phyloP scores from a whole-genome alignment of 148 eudicot species.

The Camellia sinensis region DNA sequence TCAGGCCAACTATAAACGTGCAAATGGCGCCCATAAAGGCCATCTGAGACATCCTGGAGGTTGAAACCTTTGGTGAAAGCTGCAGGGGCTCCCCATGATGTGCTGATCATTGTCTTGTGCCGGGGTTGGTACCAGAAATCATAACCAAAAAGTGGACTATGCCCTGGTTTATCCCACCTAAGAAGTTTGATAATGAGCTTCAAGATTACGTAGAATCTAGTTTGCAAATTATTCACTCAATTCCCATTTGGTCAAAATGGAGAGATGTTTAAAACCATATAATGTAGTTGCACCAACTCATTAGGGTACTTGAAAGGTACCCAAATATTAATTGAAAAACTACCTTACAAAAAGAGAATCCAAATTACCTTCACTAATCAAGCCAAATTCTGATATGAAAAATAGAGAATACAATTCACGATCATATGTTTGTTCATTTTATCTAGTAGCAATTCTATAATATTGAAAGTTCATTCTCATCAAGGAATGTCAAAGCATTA shows the following conservation, averaged over 20 bases:
- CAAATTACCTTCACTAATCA: background rate
- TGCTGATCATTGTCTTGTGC: slow-evolving; percentile 94
- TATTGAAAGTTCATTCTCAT: too few relatives aligned
- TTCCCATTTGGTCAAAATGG: background rate
- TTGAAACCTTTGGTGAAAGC: slow-evolving; percentile 96
- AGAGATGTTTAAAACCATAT: background rate
- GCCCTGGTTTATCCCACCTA: slow-evolving; percentile 99
- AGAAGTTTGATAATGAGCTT: background rate
- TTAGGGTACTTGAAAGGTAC: background rate
- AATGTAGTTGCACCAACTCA: background rate
- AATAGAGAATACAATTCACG: too few relatives aligned
- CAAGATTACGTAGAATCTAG: background rate
- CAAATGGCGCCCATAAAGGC: slow-evolving; percentile 88
- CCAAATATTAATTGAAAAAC: background rate
- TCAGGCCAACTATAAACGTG: slow-evolving; percentile 93
- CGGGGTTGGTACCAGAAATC: slow-evolving; percentile 99
- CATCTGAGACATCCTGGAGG: slow-evolving; percentile 86
- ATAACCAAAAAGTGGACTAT: slow-evolving; percentile 86
- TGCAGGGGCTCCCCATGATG: slow-evolving; percentile 95
- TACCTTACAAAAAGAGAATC: background rate
- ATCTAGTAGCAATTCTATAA: too few relatives aligned
- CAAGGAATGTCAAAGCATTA: too few relatives aligned
- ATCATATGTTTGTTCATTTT: too few relatives aligned
- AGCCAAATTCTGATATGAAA: too few relatives aligned
- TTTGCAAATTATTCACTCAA: background rate